Conservation (phyloP, 495 filamentous ascomycete genomes). For the Aspergillus egyptiacus region DNA sequence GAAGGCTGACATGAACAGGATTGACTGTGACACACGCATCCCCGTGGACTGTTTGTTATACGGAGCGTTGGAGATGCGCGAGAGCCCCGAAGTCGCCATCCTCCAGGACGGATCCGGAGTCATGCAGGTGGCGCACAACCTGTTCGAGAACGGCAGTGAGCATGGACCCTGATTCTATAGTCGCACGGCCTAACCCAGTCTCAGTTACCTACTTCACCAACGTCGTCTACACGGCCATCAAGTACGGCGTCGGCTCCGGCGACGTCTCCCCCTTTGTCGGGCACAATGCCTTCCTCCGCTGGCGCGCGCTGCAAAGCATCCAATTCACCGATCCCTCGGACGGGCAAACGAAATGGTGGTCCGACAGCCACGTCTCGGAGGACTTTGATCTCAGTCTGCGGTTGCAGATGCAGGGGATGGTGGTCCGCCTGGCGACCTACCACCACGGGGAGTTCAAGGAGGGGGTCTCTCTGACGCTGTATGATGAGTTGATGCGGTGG, state of each 20-base stretch:
- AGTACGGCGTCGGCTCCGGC: constrained; percentile 4
- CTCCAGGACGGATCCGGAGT: constrained; percentile 1
- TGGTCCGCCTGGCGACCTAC: constrained; percentile 1
- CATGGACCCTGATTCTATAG: background rate
- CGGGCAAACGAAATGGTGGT: constrained; percentile 5
- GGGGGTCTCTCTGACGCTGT: constrained; percentile 3
- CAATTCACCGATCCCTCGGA: constrained; percentile 1
- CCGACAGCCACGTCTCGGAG: background rate
- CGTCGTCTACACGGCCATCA: constrained; percentile 5
- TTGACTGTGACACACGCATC: constrained; percentile 2
- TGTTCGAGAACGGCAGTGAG: constrained; percentile 2
- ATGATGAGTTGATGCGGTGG: constrained; percentile 3
- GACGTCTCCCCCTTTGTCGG: constrained; percentile 4
- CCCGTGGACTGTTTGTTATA: constrained; percentile 3
- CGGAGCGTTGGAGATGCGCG: constrained; percentile 2
- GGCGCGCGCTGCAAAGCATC: background rate
- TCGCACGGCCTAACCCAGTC: no score
- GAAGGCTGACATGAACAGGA: background rate
- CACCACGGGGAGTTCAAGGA: constrained; percentile 3
- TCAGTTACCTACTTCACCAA: constrained; percentile 6
- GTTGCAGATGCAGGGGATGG: constrained; percentile 2
- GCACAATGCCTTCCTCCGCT: constrained; percentile 2
- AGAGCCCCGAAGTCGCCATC: constrained; percentile 4
- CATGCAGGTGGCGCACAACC: constrained; percentile 2
- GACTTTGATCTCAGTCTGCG: constrained; percentile 8